Evolutionary conservation across 345 rosid genomes (phyloP).

Genomic region (Eucalyptus curtisii): DNA sequence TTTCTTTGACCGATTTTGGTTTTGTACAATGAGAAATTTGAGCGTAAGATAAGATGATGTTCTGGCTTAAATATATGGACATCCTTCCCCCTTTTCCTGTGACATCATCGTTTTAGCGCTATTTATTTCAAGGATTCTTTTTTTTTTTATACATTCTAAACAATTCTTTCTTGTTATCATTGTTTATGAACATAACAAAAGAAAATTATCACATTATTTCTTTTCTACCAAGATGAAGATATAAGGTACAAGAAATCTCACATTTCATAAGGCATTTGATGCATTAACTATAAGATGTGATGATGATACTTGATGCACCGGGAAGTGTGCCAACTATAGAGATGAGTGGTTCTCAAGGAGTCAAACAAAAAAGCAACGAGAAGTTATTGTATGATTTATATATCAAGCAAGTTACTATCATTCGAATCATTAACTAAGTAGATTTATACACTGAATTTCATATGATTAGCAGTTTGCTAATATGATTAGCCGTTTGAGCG

Average conservation of each 20-base stretch:
- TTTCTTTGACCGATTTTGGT: neutral
- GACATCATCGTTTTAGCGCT: neutral
- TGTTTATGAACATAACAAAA: accelerated
- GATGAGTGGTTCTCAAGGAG: neutral
- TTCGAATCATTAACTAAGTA: neutral
- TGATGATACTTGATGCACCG: accelerated
- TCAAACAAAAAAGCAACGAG: neutral
- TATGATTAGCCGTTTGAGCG: neutral
- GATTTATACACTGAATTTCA: neutral
- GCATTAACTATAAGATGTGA: neutral
- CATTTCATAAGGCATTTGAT: neutral
- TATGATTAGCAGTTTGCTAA: neutral
- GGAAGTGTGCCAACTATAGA: neutral
- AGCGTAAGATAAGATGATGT: neutral
- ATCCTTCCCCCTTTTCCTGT: neutral
- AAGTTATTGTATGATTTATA: neutral
- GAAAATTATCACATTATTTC: accelerated
- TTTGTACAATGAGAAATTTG: neutral
- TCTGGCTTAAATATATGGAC: accelerated
- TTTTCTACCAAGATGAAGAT: neutral
- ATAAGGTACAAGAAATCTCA: neutral
- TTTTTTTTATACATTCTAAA: neutral
- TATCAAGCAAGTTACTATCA: neutral
- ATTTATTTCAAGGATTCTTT: neutral
- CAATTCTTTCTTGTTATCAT: neutral